phyloP scores from a whole-genome alignment of 176 grass and related monocot species.

The Rhipidocladum racemiflorum region DNA sequence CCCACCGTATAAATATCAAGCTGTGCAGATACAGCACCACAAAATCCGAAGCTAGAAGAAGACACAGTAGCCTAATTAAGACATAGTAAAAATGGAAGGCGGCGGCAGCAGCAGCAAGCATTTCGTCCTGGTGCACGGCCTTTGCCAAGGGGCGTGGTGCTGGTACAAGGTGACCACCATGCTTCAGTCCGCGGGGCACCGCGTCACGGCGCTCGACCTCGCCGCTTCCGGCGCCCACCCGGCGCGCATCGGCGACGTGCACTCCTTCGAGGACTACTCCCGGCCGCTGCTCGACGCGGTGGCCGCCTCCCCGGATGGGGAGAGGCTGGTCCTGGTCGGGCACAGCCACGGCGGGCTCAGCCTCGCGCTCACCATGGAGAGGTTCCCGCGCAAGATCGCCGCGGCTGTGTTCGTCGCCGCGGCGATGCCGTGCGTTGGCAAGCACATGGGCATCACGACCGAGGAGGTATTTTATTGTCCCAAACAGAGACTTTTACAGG shows the following conservation, averaged over 20 bases:
- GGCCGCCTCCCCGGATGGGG: slow-evolving; percentile 6
- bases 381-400: slow-evolving; percentile 36
- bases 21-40: too few species aligned
- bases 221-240: slow-evolving; percentile 36
- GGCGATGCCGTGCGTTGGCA: slow-evolving; percentile 34
- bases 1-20: neutral
- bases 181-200: slow-evolving; percentile 31
- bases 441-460: slow-evolving; percentile 17
- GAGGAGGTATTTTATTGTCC: slow-evolving; percentile 13
- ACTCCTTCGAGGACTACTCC: slow-evolving; percentile 52
- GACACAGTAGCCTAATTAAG: neutral
- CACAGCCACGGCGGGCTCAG: slow-evolving; percentile 57
- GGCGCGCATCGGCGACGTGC: slow-evolving; percentile 44
- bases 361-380: slow-evolving; percentile 56
- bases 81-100: neutral
- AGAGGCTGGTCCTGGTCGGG: slow-evolving; percentile 40
- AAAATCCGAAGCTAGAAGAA: neutral
- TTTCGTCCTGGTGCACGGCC: slow-evolving; percentile 50
- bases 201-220: slow-evolving; percentile 53
- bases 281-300: slow-evolving; percentile 40
- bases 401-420: slow-evolving; percentile 49
- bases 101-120: neutral
- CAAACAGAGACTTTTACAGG: neutral
- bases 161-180: slow-evolving; percentile 42
- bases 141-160: slow-evolving; percentile 56